Conservation (phyloP, 352 stramenopile species). For the Globisporangium spiculum region DNA sequence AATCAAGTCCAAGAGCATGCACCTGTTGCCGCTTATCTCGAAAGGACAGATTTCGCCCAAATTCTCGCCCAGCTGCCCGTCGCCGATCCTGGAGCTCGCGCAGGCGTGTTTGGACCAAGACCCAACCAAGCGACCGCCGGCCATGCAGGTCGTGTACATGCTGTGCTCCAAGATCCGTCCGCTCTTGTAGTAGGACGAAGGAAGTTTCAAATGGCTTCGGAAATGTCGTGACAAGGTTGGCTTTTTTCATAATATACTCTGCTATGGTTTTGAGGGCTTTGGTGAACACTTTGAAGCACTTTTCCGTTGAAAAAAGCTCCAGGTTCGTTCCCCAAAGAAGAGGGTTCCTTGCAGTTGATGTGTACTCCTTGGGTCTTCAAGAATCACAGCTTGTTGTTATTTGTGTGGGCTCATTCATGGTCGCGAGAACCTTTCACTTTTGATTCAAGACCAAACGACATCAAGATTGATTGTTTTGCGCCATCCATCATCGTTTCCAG, state of each 20-base stretch:
- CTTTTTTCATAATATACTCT: background rate
- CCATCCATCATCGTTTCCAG: too few relatives aligned
- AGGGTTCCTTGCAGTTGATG: too few relatives aligned
- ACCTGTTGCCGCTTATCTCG: conserved; percentile 30
- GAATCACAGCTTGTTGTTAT: too few relatives aligned
- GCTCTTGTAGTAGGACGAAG: conserved; percentile 17
- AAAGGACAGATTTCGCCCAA: conserved; percentile 29
- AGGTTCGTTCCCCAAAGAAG: too few relatives aligned
- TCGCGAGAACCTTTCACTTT: too few relatives aligned
- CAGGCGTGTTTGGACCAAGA: conserved; percentile 34
- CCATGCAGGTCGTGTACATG: conserved; percentile 46
- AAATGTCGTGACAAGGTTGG: background rate
- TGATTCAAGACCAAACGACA: too few relatives aligned
- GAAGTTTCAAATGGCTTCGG: background rate
- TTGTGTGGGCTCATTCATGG: too few relatives aligned
- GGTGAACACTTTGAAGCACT: too few relatives aligned
- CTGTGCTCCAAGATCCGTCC: conserved; percentile 40
- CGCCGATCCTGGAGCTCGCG: conserved; percentile 34
- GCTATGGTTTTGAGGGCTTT: background rate
- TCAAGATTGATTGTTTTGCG: too few relatives aligned
- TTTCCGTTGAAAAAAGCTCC: too few relatives aligned
- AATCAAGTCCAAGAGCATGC: conserved; percentile 21
- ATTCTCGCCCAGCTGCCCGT: conserved; percentile 37
- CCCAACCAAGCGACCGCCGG: conserved; percentile 33
- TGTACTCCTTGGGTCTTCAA: too few relatives aligned